Percentiles rank a stretch among this genome's conserved stretches.
phyloP scores from a whole-genome alignment of 2,329 filamentous ascomycete genomes.

The Moelleriella libera region DNA sequence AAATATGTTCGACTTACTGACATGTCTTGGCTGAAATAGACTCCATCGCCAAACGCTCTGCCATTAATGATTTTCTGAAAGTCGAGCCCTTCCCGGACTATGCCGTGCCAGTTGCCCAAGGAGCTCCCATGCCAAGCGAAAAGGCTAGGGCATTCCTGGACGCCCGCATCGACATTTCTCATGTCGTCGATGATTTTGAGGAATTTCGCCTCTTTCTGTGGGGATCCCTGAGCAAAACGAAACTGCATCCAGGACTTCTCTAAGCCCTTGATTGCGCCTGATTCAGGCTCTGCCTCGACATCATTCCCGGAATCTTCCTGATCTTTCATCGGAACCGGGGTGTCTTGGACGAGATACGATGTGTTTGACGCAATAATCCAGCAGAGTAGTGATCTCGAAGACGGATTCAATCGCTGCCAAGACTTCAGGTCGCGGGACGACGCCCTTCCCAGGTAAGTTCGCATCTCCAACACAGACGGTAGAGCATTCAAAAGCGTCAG shows the following conservation, averaged over 20 bases:
- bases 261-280: neutral
- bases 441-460: constrained; percentile 25
- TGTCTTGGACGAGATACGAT: constrained; percentile 68
- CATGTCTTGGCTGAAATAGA: constrained; percentile 55
- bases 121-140: constrained; percentile 80
- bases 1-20: constrained; percentile 1
- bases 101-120: constrained; percentile 75
- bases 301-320: too few relatives aligned
- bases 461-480: constrained; percentile 47
- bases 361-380: constrained; percentile 89
- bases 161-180: constrained; percentile 16
- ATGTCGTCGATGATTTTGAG: constrained; percentile 38
- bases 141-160: constrained; percentile 46
- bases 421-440: constrained; percentile 25
- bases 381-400: constrained; percentile 54
- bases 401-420: constrained; percentile 43
- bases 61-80: constrained; percentile 51
- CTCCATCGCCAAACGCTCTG: constrained; percentile 61
- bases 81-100: constrained; percentile 69
- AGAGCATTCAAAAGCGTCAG: constrained; percentile 40
- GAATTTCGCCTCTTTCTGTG: constrained; percentile 74
- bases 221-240: constrained; percentile 74
- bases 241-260: constrained; percentile 57
- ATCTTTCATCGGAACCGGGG: neutral
- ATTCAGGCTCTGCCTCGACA: too few relatives aligned